Evolutionary conservation across 257 asterid genomes (phyloP).

Genomic region (Scutellaria minor): DNA sequence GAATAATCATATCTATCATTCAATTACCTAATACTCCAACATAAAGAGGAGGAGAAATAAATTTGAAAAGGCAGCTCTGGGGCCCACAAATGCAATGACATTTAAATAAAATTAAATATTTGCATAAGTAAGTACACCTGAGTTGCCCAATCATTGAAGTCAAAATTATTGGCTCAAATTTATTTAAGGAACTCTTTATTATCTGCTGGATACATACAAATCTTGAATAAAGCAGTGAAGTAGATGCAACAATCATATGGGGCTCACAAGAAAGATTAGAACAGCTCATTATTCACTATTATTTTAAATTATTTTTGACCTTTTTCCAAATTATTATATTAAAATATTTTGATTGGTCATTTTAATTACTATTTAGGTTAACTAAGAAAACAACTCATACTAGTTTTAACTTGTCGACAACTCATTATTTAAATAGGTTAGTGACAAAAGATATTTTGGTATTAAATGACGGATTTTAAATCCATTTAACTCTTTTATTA

Average conservation of each 20-base stretch:
- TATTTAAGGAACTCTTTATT: background rate
- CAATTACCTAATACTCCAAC: no score
- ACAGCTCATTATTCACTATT: background rate
- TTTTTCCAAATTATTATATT: background rate
- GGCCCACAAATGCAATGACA: slow-evolving; percentile 21
- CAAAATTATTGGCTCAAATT: slow-evolving; percentile 23
- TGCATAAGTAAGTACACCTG: slow-evolving; percentile 26
- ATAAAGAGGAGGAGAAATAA: background rate
- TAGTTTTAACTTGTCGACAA: no score
- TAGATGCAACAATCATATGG: background rate
- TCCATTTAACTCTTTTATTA: no score
- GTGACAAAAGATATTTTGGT: no score
- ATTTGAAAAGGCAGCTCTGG: background rate
- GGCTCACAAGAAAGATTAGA: background rate
- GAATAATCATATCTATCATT: background rate
- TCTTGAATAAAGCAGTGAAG: background rate
- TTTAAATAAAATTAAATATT: background rate
- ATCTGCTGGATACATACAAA: slow-evolving; percentile 6
- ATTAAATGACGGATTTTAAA: no score
- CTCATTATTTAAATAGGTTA: no score
- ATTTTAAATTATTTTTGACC: background rate
- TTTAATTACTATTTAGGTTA: no score
- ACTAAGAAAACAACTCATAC: no score
- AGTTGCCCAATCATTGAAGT: slow-evolving; percentile 36
- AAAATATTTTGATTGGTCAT: no score